Conservation (phyloP, 2,329 filamentous ascomycete species). For the Mycogone perniciosa region DNA sequence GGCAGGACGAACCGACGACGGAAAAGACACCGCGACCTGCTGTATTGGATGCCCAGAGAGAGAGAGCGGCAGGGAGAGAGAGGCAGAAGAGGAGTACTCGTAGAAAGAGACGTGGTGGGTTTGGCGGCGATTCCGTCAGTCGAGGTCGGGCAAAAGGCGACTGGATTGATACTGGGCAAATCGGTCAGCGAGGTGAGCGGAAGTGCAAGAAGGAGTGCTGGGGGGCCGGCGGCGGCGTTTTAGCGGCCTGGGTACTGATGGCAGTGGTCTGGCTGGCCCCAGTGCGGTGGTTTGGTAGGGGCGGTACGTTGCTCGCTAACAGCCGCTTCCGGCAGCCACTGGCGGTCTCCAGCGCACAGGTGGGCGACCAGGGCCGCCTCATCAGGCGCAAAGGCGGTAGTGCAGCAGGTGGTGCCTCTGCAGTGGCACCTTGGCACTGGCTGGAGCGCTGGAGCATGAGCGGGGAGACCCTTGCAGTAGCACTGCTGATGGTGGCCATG, state of each 20-base stretch:
- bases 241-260: constrained; percentile 6
- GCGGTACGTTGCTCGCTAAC: constrained; percentile 9
- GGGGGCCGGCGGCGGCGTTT: background rate
- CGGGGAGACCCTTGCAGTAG: constrained; percentile 7
- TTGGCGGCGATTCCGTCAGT: background rate
- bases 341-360: background rate
- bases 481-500: background rate
- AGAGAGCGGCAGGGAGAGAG: background rate
- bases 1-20: background rate
- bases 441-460: background rate
- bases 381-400: constrained; percentile 11
- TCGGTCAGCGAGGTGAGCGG: constrained; percentile 13
- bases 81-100: background rate
- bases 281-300: background rate
- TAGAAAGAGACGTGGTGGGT: background rate
- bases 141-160: constrained; percentile 3
- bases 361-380: constrained; percentile 3
- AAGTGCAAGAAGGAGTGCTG: constrained; percentile 7
- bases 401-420: background rate
- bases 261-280: background rate
- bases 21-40: background rate
- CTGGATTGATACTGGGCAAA: background rate
- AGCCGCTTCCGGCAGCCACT: constrained; percentile 6
- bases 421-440: background rate
- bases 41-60: background rate